Evolutionary conservation across 2,329 filamentous ascomycete species (phyloP), one percentile per base, ranked within the genome.

Genomic region (Claviceps lovelessii): DNA sequence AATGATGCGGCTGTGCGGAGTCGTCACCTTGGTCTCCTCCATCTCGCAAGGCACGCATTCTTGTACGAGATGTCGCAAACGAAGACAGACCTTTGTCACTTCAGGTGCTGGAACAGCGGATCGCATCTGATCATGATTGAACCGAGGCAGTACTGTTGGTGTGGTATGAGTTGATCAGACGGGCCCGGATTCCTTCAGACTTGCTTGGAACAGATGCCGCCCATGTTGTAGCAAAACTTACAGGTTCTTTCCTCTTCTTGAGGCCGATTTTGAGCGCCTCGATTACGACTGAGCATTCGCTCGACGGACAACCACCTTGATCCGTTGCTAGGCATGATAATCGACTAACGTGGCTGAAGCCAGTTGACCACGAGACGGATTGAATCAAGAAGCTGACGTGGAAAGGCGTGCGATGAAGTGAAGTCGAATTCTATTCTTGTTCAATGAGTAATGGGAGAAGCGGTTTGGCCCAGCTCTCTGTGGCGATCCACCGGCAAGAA

Each of bases 41-140:
- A 98, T 77, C 69, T 98, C 93, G 73, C 88, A 96, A 1, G 91
- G 88, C 31, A 98, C 81, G 54, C 90, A 85, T 67, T 90, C 81
- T 70, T 95, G 90, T 63, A 98, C 83, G 61, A 95, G 83, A 66
- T 94, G 89, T 63, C 91, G 94, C 59, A 98, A 76, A 55, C 90
- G 88, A 17, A 98, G 79, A 31, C 90, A 91, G 55, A 94, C 78
- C 67, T 90, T 90, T 58, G 91, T 96, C 58, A 96, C 90, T 63
- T 93, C 85, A 57, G 79, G 76, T 13, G 90, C 76, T 1, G 88
- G 80, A 41, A 91, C 83, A 33, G 86, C 82, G 11, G 87, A 83
- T 46, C 81, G 70, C 47, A 84, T 71, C 1, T 74, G 67, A 13
- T 79, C 77, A 60, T 81, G 75, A 61, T 75, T 74, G 60, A 84